Percentiles rank a stretch among this genome's conserved stretches.
These are phyloP conservation scores for Puccinia novopanici DNA, from an alignment of 1,284 basidiomycete genomes.

Conservation along the genomic window DNA sequence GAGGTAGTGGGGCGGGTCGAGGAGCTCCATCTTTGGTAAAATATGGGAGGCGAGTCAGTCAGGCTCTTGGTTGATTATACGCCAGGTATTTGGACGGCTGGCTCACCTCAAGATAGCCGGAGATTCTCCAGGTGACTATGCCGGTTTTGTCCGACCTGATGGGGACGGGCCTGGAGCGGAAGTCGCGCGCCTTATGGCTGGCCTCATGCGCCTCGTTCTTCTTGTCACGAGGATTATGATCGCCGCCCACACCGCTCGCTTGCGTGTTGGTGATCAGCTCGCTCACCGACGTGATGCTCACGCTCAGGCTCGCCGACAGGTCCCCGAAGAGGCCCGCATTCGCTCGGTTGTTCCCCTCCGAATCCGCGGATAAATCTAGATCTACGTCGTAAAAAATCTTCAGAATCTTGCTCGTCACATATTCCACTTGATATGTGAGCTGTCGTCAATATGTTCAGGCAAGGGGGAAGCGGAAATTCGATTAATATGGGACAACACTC, in stretches of 20 bases:
- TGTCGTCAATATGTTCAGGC: not conserved
- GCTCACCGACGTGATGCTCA: slow-evolving; percentile 5
- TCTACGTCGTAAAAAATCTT: slow-evolving; percentile 17
- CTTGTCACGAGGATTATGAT: too few species aligned
- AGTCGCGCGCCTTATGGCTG: not conserved
- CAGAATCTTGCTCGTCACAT: not conserved
- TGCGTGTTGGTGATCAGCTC: not conserved
- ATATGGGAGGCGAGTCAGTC: not conserved
- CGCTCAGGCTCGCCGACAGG: slow-evolving; percentile 9
- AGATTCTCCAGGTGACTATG: not conserved
- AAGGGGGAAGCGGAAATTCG: not conserved
- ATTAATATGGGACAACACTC: too few species aligned
- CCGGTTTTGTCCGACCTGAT: not conserved
- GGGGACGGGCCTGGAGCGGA: not conserved
- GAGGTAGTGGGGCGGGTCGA: not conserved
- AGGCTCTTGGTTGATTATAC: too few species aligned
- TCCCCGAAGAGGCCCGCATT: not conserved
- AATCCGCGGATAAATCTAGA: slow-evolving; percentile 27
- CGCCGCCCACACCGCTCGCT: too few species aligned
- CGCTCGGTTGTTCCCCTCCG: not conserved
- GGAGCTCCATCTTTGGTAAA: slow-evolving; percentile 23
- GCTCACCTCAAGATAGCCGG: slow-evolving; percentile 30
- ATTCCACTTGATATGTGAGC: slow-evolving; percentile 36
- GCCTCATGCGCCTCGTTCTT: not conserved
- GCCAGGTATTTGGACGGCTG: too few species aligned